These are phyloP conservation scores for Puccinellia tenuiflora DNA, from an alignment of 176 grass and related monocot species.

Conservation along the genomic window DNA sequence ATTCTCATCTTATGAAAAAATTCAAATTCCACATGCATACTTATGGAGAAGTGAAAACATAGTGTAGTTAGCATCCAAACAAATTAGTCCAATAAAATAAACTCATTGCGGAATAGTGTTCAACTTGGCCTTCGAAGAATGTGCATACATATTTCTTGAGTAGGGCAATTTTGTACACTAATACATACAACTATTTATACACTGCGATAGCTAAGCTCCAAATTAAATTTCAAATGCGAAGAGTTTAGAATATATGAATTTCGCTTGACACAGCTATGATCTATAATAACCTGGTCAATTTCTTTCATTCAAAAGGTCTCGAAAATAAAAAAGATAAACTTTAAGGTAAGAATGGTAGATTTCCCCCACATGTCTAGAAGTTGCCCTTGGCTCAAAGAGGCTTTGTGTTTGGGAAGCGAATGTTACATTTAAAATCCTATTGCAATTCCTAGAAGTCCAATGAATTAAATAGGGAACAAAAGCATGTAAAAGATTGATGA, in stretches of 20 bases:
- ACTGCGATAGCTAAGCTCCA: not conserved
- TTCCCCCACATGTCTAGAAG: not conserved
- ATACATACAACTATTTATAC: not conserved
- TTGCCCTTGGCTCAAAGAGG: not conserved
- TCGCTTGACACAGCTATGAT: not conserved
- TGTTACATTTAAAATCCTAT: not conserved
- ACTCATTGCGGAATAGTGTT: not conserved
- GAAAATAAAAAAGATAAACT: not conserved
- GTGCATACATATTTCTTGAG: not conserved
- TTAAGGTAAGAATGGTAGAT: no score
- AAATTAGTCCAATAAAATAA: not conserved
- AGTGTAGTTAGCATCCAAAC: no score
- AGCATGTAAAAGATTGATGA: not conserved
- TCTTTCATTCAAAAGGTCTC: not conserved
- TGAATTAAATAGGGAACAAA: not conserved
- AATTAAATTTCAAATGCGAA: not conserved
- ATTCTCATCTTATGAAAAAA: not conserved
- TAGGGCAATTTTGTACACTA: not conserved
- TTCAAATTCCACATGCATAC: not conserved
- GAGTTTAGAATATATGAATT: not conserved
- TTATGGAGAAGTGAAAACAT: not conserved
- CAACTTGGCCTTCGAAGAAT: not conserved
- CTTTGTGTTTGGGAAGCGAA: not conserved
- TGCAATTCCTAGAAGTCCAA: not conserved
- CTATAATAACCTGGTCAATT: not conserved